Base-by-base conservation (phyloP, 2,329 filamentous ascomycete species). In the Lasiodiplodia hormozganensis region DNA sequence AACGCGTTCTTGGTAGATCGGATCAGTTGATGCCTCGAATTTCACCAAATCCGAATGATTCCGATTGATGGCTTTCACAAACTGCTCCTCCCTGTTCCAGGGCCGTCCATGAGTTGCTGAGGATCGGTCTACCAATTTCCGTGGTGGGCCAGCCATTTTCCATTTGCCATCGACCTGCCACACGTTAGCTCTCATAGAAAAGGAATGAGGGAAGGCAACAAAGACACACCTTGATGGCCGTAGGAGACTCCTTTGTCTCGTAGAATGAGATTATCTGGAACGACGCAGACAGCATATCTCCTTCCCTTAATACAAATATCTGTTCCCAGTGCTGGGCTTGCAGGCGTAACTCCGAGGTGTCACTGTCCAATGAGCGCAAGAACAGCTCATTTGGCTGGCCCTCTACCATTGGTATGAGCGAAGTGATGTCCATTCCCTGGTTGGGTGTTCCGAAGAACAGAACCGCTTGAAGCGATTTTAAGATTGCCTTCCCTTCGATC, bases 361-460 rank as follows among this genome's bases (percentile, higher is more conserved):
- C 60, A 4, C 3, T 6, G 4, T n/a, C 60, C 8, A 64, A 14
- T 2, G 60, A 64, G 1, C 43, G 10, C 16, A 64, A 3, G 23
- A 64, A 64, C 0, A 7, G 1, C 47, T 64, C 60, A 12, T 64
- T 64, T 10, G n/a, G 12, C 7, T 64, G 60, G 0, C 60, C 60
- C 2, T 36, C 23, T 3, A 64, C n/a, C 43, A 64, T 64, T 1
- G 60, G n/a, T 0, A 64, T 2, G 0, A 49, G 28, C 0, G 60
- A 64, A 3, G 25, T 0, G 1, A 64, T 64, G 21, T 28, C 28
- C 60, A 64, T 64, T 18, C 60, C 60, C 6, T 49, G 47, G 25
- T 64, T 64, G 2, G 60, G 60, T 2, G 60, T 64, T 2, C 60
- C 60, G n/a, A 64, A 64, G 6, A 64, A 51, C 4, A 64, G 3